Conservation (phyloP, 352 stramenopile genomes). For the Detonula confervacea region DNA sequence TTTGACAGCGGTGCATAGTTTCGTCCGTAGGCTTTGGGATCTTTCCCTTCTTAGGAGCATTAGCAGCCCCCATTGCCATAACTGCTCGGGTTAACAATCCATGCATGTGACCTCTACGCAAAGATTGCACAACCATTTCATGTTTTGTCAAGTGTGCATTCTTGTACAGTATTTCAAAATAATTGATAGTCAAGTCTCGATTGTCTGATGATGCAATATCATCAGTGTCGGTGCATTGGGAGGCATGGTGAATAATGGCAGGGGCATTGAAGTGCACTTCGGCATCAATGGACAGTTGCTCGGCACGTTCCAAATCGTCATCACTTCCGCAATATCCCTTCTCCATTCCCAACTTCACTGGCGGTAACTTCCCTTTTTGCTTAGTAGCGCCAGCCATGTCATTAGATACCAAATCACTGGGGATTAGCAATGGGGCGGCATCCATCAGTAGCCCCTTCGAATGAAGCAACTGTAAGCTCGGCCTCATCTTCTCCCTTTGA, state of each 20-base stretch:
- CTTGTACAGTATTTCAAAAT: constrained; percentile 56
- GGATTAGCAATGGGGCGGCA: constrained; percentile 57
- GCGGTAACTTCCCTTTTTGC: constrained; percentile 3
- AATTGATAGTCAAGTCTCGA: constrained; percentile 70
- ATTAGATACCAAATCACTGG: constrained; percentile 30
- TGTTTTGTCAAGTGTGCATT: constrained; percentile 25
- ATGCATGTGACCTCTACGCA: constrained; percentile 63
- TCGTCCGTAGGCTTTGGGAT: constrained; percentile 62
- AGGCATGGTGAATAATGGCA: constrained; percentile 48
- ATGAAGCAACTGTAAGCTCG: constrained; percentile 65
- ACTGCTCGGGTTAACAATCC: constrained; percentile 64
- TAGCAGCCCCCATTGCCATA: constrained; percentile 58
- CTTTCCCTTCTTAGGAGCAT: constrained; percentile 82
- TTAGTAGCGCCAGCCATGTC: background rate
- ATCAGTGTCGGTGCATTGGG: constrained; percentile 17
- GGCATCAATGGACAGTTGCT: constrained; percentile 61
- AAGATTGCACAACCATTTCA: constrained; percentile 52
- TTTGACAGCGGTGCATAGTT: constrained; percentile 58
- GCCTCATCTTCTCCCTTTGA: constrained; percentile 71
- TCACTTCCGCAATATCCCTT: constrained; percentile 71
- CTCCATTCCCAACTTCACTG: constrained; percentile 46
- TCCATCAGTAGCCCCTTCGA: constrained; percentile 76
- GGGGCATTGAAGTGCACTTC: constrained; percentile 65
- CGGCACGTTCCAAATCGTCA: constrained; percentile 54
- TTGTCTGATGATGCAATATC: constrained; percentile 62